phyloP scores from a whole-genome alignment of 2,329 filamentous ascomycete species.

The Verticillium dahliae region DNA sequence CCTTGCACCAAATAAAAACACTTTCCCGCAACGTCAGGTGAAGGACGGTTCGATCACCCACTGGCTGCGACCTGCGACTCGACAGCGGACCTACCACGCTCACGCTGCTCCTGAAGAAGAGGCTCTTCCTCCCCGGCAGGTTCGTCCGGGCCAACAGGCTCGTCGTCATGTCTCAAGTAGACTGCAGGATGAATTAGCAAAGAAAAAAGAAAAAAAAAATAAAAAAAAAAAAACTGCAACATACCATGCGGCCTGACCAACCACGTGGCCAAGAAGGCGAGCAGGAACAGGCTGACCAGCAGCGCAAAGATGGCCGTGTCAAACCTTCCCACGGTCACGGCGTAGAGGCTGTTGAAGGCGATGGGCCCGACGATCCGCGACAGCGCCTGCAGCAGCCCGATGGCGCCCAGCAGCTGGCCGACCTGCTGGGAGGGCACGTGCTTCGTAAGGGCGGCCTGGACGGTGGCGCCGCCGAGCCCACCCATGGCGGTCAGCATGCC shows the following conservation, averaged over 20 bases:
- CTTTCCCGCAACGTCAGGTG: neutral
- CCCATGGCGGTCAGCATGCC: conserved; percentile 72
- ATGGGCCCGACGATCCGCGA: conserved; percentile 73
- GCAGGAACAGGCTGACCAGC: conserved; percentile 57
- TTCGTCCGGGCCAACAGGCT: neutral
- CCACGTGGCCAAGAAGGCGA: conserved; percentile 61
- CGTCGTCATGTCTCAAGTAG: conserved; percentile 7
- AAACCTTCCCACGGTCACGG: conserved; percentile 68
- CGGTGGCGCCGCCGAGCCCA: conserved; percentile 76
- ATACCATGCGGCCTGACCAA: conserved; percentile 69
- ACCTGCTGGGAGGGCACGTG: conserved; percentile 79
- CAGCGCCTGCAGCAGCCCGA: conserved; percentile 77
- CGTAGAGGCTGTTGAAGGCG: conserved; percentile 82
- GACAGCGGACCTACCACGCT: neutral
- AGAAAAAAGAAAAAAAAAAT: neutral
- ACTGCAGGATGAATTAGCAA: conserved; percentile 1
- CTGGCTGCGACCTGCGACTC: neutral
- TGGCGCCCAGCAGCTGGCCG: conserved; percentile 82
- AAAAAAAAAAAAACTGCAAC: conserved; percentile 23
- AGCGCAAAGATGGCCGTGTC: conserved; percentile 80
- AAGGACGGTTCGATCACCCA: neutral
- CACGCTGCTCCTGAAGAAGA: neutral
- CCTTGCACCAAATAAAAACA: neutral
- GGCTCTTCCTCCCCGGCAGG: neutral
- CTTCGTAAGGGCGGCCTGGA: conserved; percentile 82